Conservation (phyloP, 2,329 filamentous ascomycete species). For the Aspergillus uvarum region DNA sequence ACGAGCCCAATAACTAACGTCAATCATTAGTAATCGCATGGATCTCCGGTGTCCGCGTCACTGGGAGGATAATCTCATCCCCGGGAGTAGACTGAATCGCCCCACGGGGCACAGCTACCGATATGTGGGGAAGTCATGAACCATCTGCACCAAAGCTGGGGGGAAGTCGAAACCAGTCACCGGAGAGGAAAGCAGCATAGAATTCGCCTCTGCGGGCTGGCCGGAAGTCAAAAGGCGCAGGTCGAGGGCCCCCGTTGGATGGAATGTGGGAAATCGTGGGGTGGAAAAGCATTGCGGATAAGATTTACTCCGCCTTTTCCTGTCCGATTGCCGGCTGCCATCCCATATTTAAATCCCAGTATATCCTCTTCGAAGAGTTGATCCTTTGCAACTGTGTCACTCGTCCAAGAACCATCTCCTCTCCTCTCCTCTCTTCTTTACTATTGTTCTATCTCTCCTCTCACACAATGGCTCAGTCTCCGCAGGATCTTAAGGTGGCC, state of each 20-base stretch:
- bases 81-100: slow-evolving; percentile 10
- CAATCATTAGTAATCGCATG: neutral
- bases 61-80: neutral
- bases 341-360: slow-evolving; percentile 2
- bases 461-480: slow-evolving; percentile 26
- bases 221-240: neutral
- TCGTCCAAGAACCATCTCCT: neutral
- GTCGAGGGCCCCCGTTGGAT: neutral
- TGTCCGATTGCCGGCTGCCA: neutral
- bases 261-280: slow-evolving; percentile 19
- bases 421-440: neutral
- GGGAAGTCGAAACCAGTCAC: neutral
- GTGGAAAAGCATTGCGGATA: slow-evolving; percentile 13
- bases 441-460: neutral
- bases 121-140: slow-evolving; percentile 8
- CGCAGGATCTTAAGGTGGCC: slow-evolving; percentile 44
- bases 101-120: slow-evolving; percentile 13
- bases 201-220: neutral
- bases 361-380: neutral
- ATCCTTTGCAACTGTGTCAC: neutral
- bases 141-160: neutral
- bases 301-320: slow-evolving; percentile 12
- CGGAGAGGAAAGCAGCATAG: neutral
- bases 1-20: too few relatives aligned
- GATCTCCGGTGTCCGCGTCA: neutral